These are phyloP conservation scores for Xerocomus brunneocitrinus DNA, from an alignment of 768 basidiomycete genomes.

Conservation along the genomic window DNA sequence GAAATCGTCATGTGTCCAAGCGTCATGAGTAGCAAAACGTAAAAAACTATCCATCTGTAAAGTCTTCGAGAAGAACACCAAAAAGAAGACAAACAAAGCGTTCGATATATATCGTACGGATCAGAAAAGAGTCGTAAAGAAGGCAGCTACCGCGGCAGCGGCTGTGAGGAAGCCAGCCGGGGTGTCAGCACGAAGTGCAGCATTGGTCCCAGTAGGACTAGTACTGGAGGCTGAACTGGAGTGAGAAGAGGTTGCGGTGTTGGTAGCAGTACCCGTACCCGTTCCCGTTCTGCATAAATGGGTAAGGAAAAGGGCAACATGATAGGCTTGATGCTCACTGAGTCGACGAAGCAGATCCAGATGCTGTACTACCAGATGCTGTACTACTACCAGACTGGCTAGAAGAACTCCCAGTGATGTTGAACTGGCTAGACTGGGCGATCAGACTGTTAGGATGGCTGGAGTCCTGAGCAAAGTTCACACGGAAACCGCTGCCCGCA, in stretches of 20 bases:
- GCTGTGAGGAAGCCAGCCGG: slow-evolving; percentile 33
- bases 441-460: slow-evolving; percentile 48
- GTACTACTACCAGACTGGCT: slow-evolving; percentile 1
- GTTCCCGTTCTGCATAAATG: slow-evolving; percentile 8
- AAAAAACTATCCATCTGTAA: slow-evolving; percentile 1
- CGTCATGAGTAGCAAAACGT: background rate
- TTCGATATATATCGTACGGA: background rate
- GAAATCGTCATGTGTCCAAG: background rate
- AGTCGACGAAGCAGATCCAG: slow-evolving; percentile 10
- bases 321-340: slow-evolving; percentile 14
- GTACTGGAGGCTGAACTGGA: slow-evolving; percentile 26
- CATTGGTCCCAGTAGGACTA: slow-evolving; percentile 27
- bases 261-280: background rate
- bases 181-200: slow-evolving; percentile 28
- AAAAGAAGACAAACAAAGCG: background rate
- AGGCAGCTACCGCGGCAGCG: slow-evolving; percentile 33
- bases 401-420: slow-evolving; percentile 33
- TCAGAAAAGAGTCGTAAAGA: slow-evolving; percentile 27
- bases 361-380: slow-evolving; percentile 1
- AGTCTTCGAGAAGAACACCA: background rate
- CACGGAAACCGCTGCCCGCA: slow-evolving; percentile 53
- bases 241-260: slow-evolving; percentile 28
- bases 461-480: slow-evolving; percentile 62
- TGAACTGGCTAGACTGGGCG: slow-evolving; percentile 69
- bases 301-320: background rate